These are phyloP conservation scores for Orbilia quercus DNA, from an alignment of 2,329 filamentous ascomycete genomes.

Conservation along the genomic window DNA sequence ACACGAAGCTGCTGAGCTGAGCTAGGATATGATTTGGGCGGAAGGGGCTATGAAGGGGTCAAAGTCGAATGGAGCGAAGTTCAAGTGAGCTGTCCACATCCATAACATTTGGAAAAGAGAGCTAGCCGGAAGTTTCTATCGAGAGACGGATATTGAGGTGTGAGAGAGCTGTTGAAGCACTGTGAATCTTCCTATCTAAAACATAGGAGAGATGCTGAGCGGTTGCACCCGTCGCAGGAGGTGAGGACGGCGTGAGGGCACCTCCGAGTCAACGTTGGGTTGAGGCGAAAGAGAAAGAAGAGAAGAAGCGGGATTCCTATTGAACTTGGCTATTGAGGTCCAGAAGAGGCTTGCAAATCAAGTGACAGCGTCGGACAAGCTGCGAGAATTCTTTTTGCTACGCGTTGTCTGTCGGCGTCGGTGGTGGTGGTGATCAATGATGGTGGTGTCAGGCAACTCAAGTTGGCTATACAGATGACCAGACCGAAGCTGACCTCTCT, in stretches of 20 bases:
- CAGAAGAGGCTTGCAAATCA: slow-evolving; percentile 48
- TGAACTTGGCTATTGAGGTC: slow-evolving; percentile 31
- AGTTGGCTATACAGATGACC: slow-evolving; percentile 33
- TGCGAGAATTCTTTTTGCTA: slow-evolving; percentile 12
- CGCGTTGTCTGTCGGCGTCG: slow-evolving; percentile 29
- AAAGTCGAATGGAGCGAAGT: slow-evolving; percentile 56
- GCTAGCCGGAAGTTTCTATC: slow-evolving; percentile 23
- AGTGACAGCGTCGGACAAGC: slow-evolving; percentile 40
- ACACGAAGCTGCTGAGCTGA: slow-evolving; percentile 43
- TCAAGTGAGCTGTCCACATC: slow-evolving; percentile 56
- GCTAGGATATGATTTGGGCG: slow-evolving; percentile 46
- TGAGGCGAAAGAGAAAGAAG: slow-evolving; percentile 14
- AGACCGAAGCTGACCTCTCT: slow-evolving; percentile 7
- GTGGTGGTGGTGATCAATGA: slow-evolving; percentile 28
- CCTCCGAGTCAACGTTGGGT: slow-evolving; percentile 41
- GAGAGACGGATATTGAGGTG: slow-evolving; percentile 27
- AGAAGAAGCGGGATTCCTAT: slow-evolving; percentile 17
- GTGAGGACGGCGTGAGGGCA: slow-evolving; percentile 7
- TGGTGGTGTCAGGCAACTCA: slow-evolving; percentile 41
- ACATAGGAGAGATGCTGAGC: slow-evolving; percentile 49
- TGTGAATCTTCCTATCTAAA: slow-evolving; percentile 50
- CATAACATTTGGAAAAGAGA: slow-evolving; percentile 54
- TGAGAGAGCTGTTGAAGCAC: slow-evolving; percentile 54
- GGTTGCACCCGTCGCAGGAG: slow-evolving; percentile 32
- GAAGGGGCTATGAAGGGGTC: slow-evolving; percentile 56